phyloP scores from a whole-genome alignment of 2,329 filamentous ascomycete species.

The Phyllosticta citrichinensis region DNA sequence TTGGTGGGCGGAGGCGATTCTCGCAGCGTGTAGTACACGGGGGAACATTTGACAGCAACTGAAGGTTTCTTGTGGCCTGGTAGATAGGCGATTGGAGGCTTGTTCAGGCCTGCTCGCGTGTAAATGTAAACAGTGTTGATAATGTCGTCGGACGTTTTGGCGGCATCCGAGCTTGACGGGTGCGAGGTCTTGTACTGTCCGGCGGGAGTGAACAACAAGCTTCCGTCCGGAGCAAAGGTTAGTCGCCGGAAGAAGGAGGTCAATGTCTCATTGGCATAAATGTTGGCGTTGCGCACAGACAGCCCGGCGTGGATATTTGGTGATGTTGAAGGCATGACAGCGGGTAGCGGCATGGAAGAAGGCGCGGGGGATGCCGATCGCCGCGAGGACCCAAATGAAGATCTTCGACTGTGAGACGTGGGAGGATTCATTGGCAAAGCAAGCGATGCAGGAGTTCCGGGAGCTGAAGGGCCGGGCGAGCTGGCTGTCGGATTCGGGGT shows the following conservation, averaged over 20 bases:
- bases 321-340: slow-evolving; percentile 89
- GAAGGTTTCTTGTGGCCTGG: slow-evolving; percentile 98
- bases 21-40: slow-evolving; percentile 74
- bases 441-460: slow-evolving; percentile 83
- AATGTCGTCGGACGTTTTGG: slow-evolving; percentile 71
- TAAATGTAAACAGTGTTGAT: slow-evolving; percentile 99
- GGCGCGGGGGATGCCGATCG: slow-evolving; percentile 89
- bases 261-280: slow-evolving; percentile 94
- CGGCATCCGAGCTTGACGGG: slow-evolving; percentile 52
- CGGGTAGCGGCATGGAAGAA: slow-evolving; percentile 74
- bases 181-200: slow-evolving; percentile 87
- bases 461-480: slow-evolving; percentile 82
- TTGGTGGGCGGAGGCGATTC: slow-evolving; percentile 58
- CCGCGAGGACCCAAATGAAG: slow-evolving; percentile 75
- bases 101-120: slow-evolving; percentile 90
- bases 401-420: slow-evolving; percentile 85
- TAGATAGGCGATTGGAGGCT: slow-evolving; percentile 86
- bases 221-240: slow-evolving; percentile 91
- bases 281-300: slow-evolving; percentile 65
- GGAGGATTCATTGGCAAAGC: slow-evolving; percentile 95
- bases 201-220: slow-evolving; percentile 83
- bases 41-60: slow-evolving; percentile 89
- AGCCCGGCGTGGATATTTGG: slow-evolving; percentile 62
- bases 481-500: slow-evolving; percentile 50
- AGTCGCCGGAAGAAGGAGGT: slow-evolving; percentile 94